Evolutionary conservation across 2,329 filamentous ascomycete genomes (phyloP).

Genomic region (Daldinia sp.): DNA sequence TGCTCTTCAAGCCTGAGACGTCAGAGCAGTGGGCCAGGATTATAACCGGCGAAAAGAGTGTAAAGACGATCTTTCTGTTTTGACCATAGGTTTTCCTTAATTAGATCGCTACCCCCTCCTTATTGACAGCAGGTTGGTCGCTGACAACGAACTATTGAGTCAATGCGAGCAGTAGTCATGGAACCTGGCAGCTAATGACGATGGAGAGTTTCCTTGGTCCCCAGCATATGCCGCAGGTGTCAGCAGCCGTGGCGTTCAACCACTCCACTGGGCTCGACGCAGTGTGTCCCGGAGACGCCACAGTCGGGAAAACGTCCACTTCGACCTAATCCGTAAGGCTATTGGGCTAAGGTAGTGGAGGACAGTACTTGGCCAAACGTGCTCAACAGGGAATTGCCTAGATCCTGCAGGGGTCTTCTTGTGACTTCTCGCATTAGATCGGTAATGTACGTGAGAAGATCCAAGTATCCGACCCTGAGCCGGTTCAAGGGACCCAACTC

Average conservation of each 20-base stretch:
- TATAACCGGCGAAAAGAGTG: slow-evolving; percentile 18
- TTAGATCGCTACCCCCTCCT: slow-evolving; percentile 3
- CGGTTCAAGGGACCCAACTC: slow-evolving; percentile 2
- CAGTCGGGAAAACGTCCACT: slow-evolving; percentile 6
- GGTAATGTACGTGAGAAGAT: slow-evolving; percentile 34
- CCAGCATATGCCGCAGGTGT: slow-evolving; percentile 22
- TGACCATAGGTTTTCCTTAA: slow-evolving; percentile 19
- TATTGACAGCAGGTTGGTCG: slow-evolving; percentile 7
- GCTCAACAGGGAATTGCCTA: slow-evolving; percentile 32
- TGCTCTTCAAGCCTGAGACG: slow-evolving; percentile 16
- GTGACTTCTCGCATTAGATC: slow-evolving; percentile 38
- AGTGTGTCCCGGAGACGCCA: slow-evolving; percentile 20
- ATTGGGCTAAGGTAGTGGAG: slow-evolving; percentile 16
- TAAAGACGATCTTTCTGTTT: slow-evolving; percentile 8
- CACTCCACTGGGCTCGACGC: slow-evolving; percentile 22
- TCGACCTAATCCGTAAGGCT: slow-evolving; percentile 26
- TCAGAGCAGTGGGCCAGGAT: slow-evolving; percentile 16
- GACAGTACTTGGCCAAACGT: slow-evolving; percentile 28
- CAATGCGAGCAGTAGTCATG: neutral
- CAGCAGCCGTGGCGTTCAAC: slow-evolving; percentile 33
- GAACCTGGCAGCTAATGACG: slow-evolving; percentile 15
- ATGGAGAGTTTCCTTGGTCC: slow-evolving; percentile 15
- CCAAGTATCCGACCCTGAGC: slow-evolving; percentile 20
- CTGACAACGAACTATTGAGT: slow-evolving; percentile 27
- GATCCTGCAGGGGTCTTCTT: slow-evolving; percentile 38